Evolutionary conservation across 345 rosid genomes (phyloP).

Genomic region (Abelmoschus esculentus): DNA sequence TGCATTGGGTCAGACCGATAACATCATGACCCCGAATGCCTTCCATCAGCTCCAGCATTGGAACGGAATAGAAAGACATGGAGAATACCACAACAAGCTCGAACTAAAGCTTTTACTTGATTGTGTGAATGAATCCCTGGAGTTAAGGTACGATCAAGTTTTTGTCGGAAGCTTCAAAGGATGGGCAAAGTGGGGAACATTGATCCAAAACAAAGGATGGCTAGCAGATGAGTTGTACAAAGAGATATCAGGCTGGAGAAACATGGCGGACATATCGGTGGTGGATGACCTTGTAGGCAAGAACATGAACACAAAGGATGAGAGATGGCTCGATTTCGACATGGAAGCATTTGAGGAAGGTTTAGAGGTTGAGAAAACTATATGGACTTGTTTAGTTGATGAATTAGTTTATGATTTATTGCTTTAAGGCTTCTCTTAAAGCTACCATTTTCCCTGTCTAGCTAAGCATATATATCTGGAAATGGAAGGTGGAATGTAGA

Average conservation of each 20-base stretch:
- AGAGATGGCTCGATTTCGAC: constrained; percentile 67
- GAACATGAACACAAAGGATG: constrained; percentile 57
- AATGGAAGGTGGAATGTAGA: too few relatives aligned
- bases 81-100: constrained; percentile 31
- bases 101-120: constrained; percentile 48
- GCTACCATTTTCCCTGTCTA: background rate
- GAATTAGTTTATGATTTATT: constrained; percentile 57
- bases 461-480: too few relatives aligned
- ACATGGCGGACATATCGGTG: constrained; percentile 46
- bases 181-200: constrained; percentile 27
- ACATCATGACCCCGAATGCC: constrained; percentile 29
- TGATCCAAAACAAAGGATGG: constrained; percentile 38
- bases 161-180: constrained; percentile 43
- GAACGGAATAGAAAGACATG: constrained; percentile 18
- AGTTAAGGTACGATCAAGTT: constrained; percentile 23
- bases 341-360: constrained; percentile 63
- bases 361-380: constrained; percentile 46
- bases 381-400: constrained; percentile 55
- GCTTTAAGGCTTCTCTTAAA: constrained; percentile 3
- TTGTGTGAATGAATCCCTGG: constrained; percentile 43
- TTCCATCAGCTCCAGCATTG: constrained; percentile 44
- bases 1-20: constrained; percentile 30
- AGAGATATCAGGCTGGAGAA: constrained; percentile 44
- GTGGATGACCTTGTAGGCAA: constrained; percentile 76
- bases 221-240: constrained; percentile 54